Percentiles rank a stretch among this genome's conserved stretches.
These are phyloP conservation scores for Trichoderma orchidacearum DNA, from an alignment of 495 filamentous ascomycete species.

Conservation along the genomic window DNA sequence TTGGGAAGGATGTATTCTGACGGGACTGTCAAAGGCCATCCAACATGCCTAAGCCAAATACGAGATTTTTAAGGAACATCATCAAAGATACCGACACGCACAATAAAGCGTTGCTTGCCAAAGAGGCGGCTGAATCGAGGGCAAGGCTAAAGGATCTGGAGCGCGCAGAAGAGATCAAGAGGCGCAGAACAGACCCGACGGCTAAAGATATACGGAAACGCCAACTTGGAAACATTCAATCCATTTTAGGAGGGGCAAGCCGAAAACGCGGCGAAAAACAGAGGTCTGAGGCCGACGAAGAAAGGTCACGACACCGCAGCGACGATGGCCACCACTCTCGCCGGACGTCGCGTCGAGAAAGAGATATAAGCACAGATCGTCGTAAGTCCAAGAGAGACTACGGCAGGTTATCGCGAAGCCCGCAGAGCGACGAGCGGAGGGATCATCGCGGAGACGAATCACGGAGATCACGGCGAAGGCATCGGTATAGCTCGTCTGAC, in stretches of 20 bases:
- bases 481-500: conserved; percentile 7
- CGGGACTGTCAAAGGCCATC: conserved; percentile 23
- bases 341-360: conserved; percentile 1
- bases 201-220: conserved; percentile 31
- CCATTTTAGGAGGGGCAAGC: conserved; percentile 30
- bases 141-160: conserved; percentile 30
- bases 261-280: conserved; percentile 11
- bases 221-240: conserved; percentile 38
- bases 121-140: conserved; percentile 51
- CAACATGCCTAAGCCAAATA: conserved; percentile 80
- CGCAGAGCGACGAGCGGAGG: conserved; percentile 6
- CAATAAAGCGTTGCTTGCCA: conserved; percentile 75
- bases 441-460: conserved; percentile 7
- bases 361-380: conserved; percentile 2
- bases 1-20: conserved; percentile 4
- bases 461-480: conserved; percentile 16
- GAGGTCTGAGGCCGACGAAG: conserved; percentile 9
- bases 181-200: conserved; percentile 21
- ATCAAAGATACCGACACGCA: conserved; percentile 80
- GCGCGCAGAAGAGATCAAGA: conserved; percentile 23
- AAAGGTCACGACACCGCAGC: conserved; percentile 4
- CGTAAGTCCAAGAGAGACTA: background rate
- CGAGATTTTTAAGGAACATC: conserved; percentile 74
- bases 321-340: background rate
- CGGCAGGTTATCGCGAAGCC: conserved; percentile 4